Base-by-base conservation (phyloP, 176 grass and related monocot species). In the Phyllostachys edulis region DNA sequence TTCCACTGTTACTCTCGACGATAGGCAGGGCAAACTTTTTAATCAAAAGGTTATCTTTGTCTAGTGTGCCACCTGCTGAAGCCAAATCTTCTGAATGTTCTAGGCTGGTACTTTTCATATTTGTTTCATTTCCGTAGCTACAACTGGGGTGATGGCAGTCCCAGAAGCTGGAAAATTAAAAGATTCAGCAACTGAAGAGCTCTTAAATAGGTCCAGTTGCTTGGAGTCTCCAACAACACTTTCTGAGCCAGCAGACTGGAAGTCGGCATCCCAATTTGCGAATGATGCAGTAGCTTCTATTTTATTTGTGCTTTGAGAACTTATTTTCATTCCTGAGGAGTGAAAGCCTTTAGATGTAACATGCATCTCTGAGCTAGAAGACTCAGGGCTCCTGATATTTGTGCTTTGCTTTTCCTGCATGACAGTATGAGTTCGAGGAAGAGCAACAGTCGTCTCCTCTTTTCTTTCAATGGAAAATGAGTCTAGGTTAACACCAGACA, bases 241-340 rank as follows among this genome's bases (percentile, higher is more conserved):
- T 63, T 74, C 60, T 36, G 70, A 83, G 56, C 34, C 71, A 84
- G 79, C 67, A 86, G 93, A 68, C 61, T 88, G 85, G 88, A 96
- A 99, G 57, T 94, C 89, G 66, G 88, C 89, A 45, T 99, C 91
- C 93, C 96, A 99, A 56, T 83, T 89, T 80, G 91, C 82, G 56
- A 94, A 96, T 89, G 80, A 82, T 37, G 71, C 78, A 81, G 63
- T 84, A 80, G 79, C 77, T 83, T 88, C 81, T 76, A 21, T 77
- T 71, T 77, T 46, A 75, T 60, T 76, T 79, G 50, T 82, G 81
- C 76, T 91, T 56, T 57, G 27, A 63, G 51, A 84, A 87, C 45
- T 86, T 85, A 52, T 51, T 71, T 75, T 76, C 2, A n/a, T 80
- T 26, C 42, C 46, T 10, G 73, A 85, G 49, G 73, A 77, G 63